Evolutionary conservation across 2,329 filamentous ascomycete genomes (phyloP), one percentile per base, ranked within the genome.

Genomic region (Cladobotryum protrusum): DNA sequence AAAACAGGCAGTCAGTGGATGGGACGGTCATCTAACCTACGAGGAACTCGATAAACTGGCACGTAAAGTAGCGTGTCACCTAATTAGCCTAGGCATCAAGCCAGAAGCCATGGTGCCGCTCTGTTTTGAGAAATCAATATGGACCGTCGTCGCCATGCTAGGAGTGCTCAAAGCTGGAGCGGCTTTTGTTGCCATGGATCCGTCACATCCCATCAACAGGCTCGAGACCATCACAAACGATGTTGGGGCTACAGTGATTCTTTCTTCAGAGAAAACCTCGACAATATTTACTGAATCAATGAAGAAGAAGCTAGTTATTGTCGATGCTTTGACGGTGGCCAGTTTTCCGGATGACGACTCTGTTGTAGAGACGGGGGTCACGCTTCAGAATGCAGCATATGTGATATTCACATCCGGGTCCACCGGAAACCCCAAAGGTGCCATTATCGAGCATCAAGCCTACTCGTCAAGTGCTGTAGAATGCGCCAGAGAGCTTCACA

Each of bases 1-100:
- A 13, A 20, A 17, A 14, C 13, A 18, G 40, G 40, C 40, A 1
- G 40, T 42, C 13, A n/a, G 19, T 42, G 40, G n/a, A 6, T 72
- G 69, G 69, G 70, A 73, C 49, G 70, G 70, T 8, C 50, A 57
- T 39, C 65, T 71, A 46, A 70, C 68, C 12, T 72, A 71, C 49
- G 47, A 57, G 44, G 62, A 72, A 24, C 58, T 72, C 1, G 44
- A 39, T 14, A 29, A 20, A 11, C 44, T 15, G 17, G 15, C 40
- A 5, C 19, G 18, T 4, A 19, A 11, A 3, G 32, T 52, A 7
- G 49, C 44, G 8, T 7, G 14, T 7, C 33, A 29, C 3, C 17
- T 47, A 12, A n/a, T 19, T 18, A 7, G 19, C 32, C 5, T 45
- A 2, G 61, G 61, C 14, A 54, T 70, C 17, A 35, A 49, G 2